Conservation (phyloP, 495 filamentous ascomycete species). For the Aspergillus sclerotiicarbonarius region DNA sequence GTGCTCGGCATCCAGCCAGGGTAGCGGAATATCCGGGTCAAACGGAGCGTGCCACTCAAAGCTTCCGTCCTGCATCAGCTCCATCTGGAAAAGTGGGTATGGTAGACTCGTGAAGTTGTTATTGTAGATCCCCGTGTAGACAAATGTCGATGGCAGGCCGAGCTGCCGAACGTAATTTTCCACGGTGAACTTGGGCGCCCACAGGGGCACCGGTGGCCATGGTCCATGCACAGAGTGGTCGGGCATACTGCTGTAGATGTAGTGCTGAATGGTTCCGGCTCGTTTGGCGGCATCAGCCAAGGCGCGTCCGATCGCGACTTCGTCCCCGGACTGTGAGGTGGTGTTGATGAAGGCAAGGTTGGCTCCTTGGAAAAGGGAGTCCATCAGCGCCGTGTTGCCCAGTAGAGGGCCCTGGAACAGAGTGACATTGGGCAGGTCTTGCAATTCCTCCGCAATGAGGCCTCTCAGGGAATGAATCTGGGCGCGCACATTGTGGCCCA, state of each 20-base stretch:
- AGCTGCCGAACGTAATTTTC: slow-evolving; percentile 87
- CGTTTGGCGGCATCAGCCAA: slow-evolving; percentile 87
- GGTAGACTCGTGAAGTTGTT: slow-evolving; percentile 96
- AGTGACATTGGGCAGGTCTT: slow-evolving; percentile 76
- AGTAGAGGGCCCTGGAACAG: slow-evolving; percentile 81
- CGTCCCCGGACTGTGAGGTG: slow-evolving; percentile 89
- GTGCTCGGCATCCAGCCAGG: slow-evolving; percentile 98
- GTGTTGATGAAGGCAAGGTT: slow-evolving; percentile 97
- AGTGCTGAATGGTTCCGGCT: slow-evolving; percentile 76
- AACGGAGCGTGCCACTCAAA: slow-evolving; percentile 96
- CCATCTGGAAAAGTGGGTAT: slow-evolving; percentile 93
- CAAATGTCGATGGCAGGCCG: slow-evolving; percentile 81
- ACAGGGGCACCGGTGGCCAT: slow-evolving; percentile 83
- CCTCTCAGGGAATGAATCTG: slow-evolving; percentile 82
- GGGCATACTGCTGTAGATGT: slow-evolving; percentile 95
- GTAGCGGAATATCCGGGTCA: slow-evolving; percentile 78
- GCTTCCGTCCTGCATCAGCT: slow-evolving; percentile 74
- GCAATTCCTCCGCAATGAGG: slow-evolving; percentile 79
- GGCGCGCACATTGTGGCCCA: slow-evolving; percentile 86
- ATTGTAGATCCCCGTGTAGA: slow-evolving; percentile 97
- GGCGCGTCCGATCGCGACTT: slow-evolving; percentile 80
- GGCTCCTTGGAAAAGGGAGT: slow-evolving; percentile 74
- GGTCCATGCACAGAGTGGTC: slow-evolving; percentile 78
- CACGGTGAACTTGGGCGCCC: slow-evolving; percentile 86
- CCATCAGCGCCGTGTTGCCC: slow-evolving; percentile 64